Evolutionary conservation across 2,329 filamentous ascomycete species (phyloP), one percentile per base, ranked within the genome.

Genomic region (Xylariales sp.): DNA sequence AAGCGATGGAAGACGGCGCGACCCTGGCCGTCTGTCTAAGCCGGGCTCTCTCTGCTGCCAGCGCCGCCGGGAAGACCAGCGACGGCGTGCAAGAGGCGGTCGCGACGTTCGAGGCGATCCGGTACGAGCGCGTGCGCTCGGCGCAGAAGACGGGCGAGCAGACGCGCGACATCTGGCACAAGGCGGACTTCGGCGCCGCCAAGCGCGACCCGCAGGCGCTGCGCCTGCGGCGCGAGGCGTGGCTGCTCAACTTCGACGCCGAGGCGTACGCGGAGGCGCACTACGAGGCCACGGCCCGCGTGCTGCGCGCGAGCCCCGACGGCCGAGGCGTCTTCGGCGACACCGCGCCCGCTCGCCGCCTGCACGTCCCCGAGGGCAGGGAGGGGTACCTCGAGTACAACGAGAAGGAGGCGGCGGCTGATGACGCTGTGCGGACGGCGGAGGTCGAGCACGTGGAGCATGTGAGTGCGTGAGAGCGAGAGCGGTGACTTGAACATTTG

Each of bases 141-240:
- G 81, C 83, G 14, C 83, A 85, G 77, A 81, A 83, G 69, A 84
- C 81, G 23, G 83, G 83, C 5, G 80, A 83, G 63, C 78, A 78
- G 56, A 83, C 83, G 1, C 77, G 83, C 39, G 82, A 85, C 69
- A 82, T 82, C 74, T 86, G 84, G 84, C 84, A 86, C 75, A 84
- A 83, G 73, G 84, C 83, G 7, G 81, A 84, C 73, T 86, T 82
- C 78, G 78, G 77, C 36, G 80, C 79, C 30, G 82, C 83, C n/a
- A 81, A 80, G 72, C 77, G 80, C 69, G 77, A 83, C 58, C 83
- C 82, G 0, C 77, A 81, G 65, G 79, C 78, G 23, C 78, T 85
- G 70, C 80, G 83, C 62, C 73, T 85, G 57, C 76, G 81, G 10
- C 78, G 83, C 45, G 83, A 85, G 70, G 81, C 80, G 60, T 86